A percentile compares a stretch with the other conserved stretches of the same genome.
phyloP scores from a whole-genome alignment of 1,284 basidiomycete genomes.

The Marasmius tenuissimus region DNA sequence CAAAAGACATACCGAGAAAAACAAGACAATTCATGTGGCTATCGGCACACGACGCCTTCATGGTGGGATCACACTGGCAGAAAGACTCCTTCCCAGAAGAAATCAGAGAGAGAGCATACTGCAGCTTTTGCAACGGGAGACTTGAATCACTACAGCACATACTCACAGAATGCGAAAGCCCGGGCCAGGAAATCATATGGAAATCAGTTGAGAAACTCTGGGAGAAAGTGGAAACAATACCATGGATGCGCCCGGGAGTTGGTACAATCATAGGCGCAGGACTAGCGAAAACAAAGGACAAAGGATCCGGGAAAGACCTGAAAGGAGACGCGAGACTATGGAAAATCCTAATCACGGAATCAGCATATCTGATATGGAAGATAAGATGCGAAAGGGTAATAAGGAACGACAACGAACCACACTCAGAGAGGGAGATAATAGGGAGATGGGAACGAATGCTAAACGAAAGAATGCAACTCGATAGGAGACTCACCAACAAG shows the following conservation, averaged over 20 bases:
- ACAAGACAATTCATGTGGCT: conserved; percentile 28
- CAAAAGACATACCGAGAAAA: conserved; percentile 16
- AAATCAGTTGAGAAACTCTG: conserved; percentile 12
- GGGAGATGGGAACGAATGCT: background rate
- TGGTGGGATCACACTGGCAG: conserved; percentile 26
- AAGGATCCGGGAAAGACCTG: background rate
- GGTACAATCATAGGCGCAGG: background rate
- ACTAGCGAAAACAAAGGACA: background rate
- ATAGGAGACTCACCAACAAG: conserved; percentile 13
- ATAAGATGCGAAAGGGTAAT: conserved; percentile 17
- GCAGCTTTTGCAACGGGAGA: conserved; percentile 4
- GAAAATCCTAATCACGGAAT: conserved; percentile 17
- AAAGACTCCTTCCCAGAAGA: conserved; percentile 13
- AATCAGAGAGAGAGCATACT: conserved; percentile 9
- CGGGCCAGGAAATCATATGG: conserved; percentile 15
- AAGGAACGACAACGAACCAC: background rate
- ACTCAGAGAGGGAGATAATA: background rate
- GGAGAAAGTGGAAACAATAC: background rate
- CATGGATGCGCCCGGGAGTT: background rate
- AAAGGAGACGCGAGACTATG: conserved; percentile 11
- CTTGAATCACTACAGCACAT: conserved; percentile 20
- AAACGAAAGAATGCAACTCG: conserved; percentile 14
- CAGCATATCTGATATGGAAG: conserved; percentile 22
- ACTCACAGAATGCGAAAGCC: conserved; percentile 5
- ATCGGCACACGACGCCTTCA: conserved; percentile 24